A percentile compares a stretch with the other conserved stretches of the same genome.
Conservation (phyloP, 2,329 filamentous ascomycete species). For the Nemania serpens region DNA sequence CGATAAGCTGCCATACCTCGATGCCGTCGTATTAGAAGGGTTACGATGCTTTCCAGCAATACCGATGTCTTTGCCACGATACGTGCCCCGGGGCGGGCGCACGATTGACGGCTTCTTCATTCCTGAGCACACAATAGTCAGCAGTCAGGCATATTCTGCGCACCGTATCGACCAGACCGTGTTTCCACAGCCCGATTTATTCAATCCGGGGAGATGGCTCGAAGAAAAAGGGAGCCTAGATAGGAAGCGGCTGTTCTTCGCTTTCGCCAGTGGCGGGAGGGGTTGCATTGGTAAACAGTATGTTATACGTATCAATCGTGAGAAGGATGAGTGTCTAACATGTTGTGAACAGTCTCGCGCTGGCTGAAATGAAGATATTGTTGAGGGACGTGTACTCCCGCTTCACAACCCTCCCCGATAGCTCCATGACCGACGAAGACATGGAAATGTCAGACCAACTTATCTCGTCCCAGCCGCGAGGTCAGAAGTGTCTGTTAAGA, state of each 20-base stretch:
- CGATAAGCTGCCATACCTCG: conserved; percentile 62
- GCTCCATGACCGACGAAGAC: conserved; percentile 55
- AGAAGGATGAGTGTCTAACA: neutral
- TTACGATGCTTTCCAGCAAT: conserved; percentile 67
- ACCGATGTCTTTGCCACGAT: conserved; percentile 68
- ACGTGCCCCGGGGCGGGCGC: conserved; percentile 59
- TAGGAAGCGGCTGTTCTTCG: conserved; percentile 64
- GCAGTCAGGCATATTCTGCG: conserved; percentile 64
- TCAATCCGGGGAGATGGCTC: conserved; percentile 84
- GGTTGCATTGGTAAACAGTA: conserved; percentile 71
- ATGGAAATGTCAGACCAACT: conserved; percentile 72
- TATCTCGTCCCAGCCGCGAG: conserved; percentile 66
- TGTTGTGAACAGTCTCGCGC: conserved; percentile 54
- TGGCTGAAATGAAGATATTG: conserved; percentile 70
- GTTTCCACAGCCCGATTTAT: conserved; percentile 78
- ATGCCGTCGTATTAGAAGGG: conserved; percentile 66
- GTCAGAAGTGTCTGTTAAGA: conserved; percentile 61
- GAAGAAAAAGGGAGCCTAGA: conserved; percentile 74
- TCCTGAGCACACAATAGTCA: conserved; percentile 60
- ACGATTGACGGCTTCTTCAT: conserved; percentile 60
- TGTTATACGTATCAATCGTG: conserved; percentile 28
- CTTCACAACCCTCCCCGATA: conserved; percentile 60
- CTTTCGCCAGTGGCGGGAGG: conserved; percentile 68
- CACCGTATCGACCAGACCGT: conserved; percentile 65
- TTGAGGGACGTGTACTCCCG: conserved; percentile 65